phyloP scores from a whole-genome alignment of 352 stramenopile species.

The Pythium catenulatum region DNA sequence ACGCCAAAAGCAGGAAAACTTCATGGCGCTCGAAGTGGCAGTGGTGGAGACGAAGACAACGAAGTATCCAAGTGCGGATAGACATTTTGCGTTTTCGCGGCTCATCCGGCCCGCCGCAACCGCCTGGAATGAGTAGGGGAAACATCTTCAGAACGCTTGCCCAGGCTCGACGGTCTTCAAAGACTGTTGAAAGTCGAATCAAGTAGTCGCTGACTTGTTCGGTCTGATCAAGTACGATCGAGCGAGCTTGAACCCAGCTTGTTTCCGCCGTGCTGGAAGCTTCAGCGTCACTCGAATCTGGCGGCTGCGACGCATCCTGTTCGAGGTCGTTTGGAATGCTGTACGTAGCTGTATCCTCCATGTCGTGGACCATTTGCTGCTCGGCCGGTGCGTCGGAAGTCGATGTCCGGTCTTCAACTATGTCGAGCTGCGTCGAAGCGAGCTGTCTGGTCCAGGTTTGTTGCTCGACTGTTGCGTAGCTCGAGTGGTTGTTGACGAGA shows the following conservation, averaged over 20 bases:
- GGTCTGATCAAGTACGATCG: not conserved
- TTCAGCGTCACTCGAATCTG: no score
- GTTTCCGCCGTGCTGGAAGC: not conserved
- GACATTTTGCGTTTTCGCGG: conserved; percentile 17
- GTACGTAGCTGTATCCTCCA: conserved; percentile 18
- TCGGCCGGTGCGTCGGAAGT: not conserved
- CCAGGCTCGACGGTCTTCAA: conserved; percentile 4
- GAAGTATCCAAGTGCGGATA: conserved; percentile 25
- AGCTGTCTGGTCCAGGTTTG: not conserved
- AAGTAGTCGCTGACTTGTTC: conserved; percentile 21
- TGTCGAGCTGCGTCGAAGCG: not conserved
- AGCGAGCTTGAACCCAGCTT: conserved; percentile 1
- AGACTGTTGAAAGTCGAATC: conserved; percentile 29
- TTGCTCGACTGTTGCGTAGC: not conserved
- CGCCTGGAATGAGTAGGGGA: conserved; percentile 45
- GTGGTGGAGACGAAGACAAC: conserved; percentile 32
- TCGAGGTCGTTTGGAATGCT: not conserved
- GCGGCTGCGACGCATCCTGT: not conserved
- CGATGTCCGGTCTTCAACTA: not conserved
- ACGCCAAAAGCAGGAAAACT: conserved; percentile 53
- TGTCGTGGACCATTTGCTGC: not conserved
- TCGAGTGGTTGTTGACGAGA: not conserved
- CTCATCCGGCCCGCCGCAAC: conserved; percentile 53
- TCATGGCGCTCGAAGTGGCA: conserved; percentile 57
- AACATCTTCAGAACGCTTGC: conserved; percentile 47